phyloP scores from a whole-genome alignment of 208 protist genomes.

The Leishmania aethiopica region DNA sequence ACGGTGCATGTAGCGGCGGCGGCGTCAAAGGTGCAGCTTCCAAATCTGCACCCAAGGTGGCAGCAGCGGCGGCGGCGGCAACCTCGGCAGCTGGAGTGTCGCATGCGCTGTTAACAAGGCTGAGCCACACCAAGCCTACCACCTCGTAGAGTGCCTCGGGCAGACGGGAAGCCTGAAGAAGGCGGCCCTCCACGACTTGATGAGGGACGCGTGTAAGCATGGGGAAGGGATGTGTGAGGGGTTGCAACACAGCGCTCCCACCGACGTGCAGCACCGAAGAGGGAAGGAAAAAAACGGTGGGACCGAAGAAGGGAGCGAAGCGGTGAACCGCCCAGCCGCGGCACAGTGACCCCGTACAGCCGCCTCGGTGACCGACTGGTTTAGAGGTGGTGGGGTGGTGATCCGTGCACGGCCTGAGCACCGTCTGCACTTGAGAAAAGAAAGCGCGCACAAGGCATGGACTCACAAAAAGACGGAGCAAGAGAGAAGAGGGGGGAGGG shows the following conservation, averaged over 20 bases:
- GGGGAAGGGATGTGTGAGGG: background rate
- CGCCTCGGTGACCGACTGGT: background rate
- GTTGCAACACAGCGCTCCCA: background rate
- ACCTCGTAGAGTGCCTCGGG: conserved; percentile 27
- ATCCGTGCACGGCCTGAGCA: background rate
- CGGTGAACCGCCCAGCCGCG: background rate
- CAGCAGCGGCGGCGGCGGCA: background rate
- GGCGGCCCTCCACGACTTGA: conserved; percentile 13
- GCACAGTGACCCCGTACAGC: background rate
- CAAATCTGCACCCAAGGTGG: background rate
- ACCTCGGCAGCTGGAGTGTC: background rate
- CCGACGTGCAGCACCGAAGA: background rate
- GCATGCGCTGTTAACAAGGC: conserved; percentile 13
- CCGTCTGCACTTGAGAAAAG: background rate
- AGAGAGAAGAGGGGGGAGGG: background rate
- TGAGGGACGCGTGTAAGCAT: conserved; percentile 6
- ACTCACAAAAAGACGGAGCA: background rate
- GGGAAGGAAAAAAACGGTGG: background rate
- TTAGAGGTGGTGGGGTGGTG: background rate
- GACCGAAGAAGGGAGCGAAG: background rate
- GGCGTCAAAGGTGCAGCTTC: background rate
- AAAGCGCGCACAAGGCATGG: background rate
- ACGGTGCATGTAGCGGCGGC: background rate
- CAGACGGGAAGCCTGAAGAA: conserved; percentile 13
- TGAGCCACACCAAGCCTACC: conserved; percentile 25